Percentiles rank a stretch among this genome's conserved stretches.
These are phyloP conservation scores for Acacia acuminata DNA, from an alignment of 306 rosid species.

Conservation along the genomic window DNA sequence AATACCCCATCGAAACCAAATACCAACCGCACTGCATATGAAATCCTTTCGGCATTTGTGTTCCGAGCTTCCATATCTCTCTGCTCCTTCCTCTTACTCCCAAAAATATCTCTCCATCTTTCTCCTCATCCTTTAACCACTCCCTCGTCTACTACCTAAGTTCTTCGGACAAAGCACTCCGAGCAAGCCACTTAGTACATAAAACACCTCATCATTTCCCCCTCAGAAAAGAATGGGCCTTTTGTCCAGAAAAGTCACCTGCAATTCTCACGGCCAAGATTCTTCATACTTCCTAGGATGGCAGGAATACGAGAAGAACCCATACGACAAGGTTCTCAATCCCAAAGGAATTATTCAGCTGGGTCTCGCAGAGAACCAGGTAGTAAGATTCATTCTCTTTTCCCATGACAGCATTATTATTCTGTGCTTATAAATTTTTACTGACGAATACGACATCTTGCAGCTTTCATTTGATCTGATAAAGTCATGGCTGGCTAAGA, in stretches of 20 bases:
- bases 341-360: conserved; percentile 91
- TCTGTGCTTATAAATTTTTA: neutral
- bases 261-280: conserved; percentile 95
- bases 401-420: neutral
- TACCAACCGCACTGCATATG: conserved; percentile 35
- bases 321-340: conserved; percentile 61
- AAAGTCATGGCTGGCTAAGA: conserved; percentile 75
- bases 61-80: conserved; percentile 24
- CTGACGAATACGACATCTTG: neutral
- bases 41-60: conserved; percentile 32
- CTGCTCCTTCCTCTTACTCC: conserved; percentile 2
- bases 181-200: neutral
- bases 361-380: conserved; percentile 99
- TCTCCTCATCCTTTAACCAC: neutral
- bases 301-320: conserved; percentile 88
- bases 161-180: neutral
- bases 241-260: conserved; percentile 74
- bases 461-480: conserved; percentile 88
- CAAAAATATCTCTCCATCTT: neutral
- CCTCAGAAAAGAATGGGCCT: conserved; percentile 46
- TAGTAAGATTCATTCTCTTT: neutral
- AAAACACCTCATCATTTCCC: neutral
- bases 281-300: conserved; percentile 95
- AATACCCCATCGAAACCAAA: conserved; percentile 27
- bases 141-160: neutral